Percentiles rank a stretch among this genome's conserved stretches.
phyloP scores from a whole-genome alignment of 139 green algal species.

The Chlorella sp. region DNA sequence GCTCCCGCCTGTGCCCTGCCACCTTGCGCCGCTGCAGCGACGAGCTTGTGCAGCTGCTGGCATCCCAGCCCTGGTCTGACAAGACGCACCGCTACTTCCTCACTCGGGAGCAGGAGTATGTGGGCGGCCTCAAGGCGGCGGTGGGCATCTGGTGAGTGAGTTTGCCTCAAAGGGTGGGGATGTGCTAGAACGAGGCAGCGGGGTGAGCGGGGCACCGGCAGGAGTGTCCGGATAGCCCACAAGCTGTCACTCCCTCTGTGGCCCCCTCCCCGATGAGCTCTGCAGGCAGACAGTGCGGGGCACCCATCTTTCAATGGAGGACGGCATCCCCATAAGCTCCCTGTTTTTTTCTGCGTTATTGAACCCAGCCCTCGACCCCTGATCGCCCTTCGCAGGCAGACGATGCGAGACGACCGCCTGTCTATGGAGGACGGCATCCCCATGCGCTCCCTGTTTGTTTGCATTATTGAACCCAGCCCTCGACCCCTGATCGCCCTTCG shows the following conservation, averaged over 20 bases:
- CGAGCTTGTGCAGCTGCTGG: conserved; percentile 68
- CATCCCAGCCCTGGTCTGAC: conserved; percentile 73
- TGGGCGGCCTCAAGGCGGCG: conserved; percentile 69
- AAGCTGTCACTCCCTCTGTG: no score
- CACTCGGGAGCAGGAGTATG: conserved; percentile 84
- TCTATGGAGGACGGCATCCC: conserved; percentile 78
- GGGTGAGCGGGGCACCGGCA: not conserved
- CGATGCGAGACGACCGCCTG: conserved; percentile 77
- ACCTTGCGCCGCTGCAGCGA: conserved; percentile 47
- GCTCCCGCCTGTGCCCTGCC: not conserved
- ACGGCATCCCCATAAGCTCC: conserved; percentile 76
- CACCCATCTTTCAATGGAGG: conserved; percentile 74
- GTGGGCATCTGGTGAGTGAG: conserved; percentile 78
- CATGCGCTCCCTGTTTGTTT: conserved; percentile 70
- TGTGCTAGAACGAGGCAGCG: not conserved
- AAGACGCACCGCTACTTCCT: conserved; percentile 86
- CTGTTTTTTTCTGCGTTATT: conserved; percentile 52
- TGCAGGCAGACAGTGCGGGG: conserved; percentile 78
- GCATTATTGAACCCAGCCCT: not conserved
- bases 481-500: not conserved
- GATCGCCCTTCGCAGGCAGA: conserved; percentile 66
- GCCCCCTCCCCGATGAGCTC: no score
- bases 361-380: not conserved
- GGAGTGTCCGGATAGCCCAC: no score
- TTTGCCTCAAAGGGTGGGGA: not conserved